Base-by-base conservation (phyloP, 2,329 filamentous ascomycete genomes). In the Ophioceras dolichostomum region DNA sequence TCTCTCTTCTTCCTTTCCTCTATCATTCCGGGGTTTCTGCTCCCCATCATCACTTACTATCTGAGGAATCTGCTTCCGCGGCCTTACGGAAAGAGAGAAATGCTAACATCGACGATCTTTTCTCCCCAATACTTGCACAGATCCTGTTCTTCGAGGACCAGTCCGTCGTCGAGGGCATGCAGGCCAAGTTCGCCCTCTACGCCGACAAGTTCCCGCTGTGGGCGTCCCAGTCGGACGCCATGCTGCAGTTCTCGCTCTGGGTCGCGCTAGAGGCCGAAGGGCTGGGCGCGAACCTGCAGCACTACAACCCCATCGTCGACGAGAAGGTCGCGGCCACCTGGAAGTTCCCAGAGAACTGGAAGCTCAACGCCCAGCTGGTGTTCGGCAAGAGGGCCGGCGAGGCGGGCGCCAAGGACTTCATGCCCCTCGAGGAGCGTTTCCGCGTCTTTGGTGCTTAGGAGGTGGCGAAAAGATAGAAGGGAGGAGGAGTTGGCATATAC, bases 251-350 rank as follows among this genome's bases (percentile, higher is more conserved):
- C 61, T 67, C 76, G 46, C 56, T 86, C 47, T 94, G 87, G 87
- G 79, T 79, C 14, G 83, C 79, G 4, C 75, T 94, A 40, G 83
- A 88, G 63, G 70, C 79, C 42, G 85, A 91, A 56, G 86, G 87
- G 21, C 73, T 93, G 39, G 86, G 86, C 46, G 83, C 80, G 55
- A 94, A 88, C 69, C 70, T 94, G 37, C 87, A 94, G 70, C 87
- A 94, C 67, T 94, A 94, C 70, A 91, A 86, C 72, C 86, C 86
- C 16, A 60, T 94, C 41, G 75, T 93, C 48, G 82, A 94, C 61
- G 67, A 70, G 46, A 75, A 78, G 63, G 80, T 87, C 37, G 62
- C 70, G 32, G 65, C 61, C 43, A 64, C 75, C 48, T 94, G 84
- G 82, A 69, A 70, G 40, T 49, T 94, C 22, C 81, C 83, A 31